phyloP scores from a whole-genome alignment of 2,329 filamentous ascomycete species.

The Fusarium succisae region DNA sequence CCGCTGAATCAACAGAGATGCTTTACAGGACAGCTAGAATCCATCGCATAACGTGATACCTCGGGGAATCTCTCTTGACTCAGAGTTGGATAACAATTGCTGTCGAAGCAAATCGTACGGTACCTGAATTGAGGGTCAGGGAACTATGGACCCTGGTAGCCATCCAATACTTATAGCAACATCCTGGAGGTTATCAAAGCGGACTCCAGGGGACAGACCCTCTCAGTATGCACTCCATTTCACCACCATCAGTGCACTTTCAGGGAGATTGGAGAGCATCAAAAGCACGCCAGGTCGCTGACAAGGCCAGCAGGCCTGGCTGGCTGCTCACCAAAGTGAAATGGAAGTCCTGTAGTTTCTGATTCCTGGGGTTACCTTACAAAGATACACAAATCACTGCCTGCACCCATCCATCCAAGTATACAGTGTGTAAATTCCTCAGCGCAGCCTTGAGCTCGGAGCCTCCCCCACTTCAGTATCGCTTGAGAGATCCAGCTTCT shows the following conservation, averaged over 20 bases:
- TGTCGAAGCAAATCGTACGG: neutral
- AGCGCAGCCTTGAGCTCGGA: conserved; percentile 44
- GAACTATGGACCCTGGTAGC: conserved; percentile 5
- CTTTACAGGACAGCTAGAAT: neutral
- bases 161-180: conserved; percentile 6
- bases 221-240: conserved; percentile 23
- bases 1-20: neutral
- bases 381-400: conserved; percentile 20
- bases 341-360: neutral
- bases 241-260: conserved; percentile 15
- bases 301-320: neutral
- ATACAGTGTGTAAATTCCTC: conserved; percentile 36
- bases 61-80: neutral
- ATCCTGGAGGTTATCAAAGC: conserved; percentile 28
- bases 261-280: conserved; percentile 12
- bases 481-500: conserved; percentile 20
- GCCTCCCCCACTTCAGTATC: conserved; percentile 21
- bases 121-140: conserved; percentile 10
- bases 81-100: neutral
- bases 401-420: conserved; percentile 15
- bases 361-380: neutral
- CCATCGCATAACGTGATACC: neutral
- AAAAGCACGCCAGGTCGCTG: neutral
- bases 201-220: conserved; percentile 23
- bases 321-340: neutral